A percentile compares a stretch with the other conserved stretches of the same genome.
Conservation (phyloP, 1,284 basidiomycete genomes). For the Wolfiporia cocos region DNA sequence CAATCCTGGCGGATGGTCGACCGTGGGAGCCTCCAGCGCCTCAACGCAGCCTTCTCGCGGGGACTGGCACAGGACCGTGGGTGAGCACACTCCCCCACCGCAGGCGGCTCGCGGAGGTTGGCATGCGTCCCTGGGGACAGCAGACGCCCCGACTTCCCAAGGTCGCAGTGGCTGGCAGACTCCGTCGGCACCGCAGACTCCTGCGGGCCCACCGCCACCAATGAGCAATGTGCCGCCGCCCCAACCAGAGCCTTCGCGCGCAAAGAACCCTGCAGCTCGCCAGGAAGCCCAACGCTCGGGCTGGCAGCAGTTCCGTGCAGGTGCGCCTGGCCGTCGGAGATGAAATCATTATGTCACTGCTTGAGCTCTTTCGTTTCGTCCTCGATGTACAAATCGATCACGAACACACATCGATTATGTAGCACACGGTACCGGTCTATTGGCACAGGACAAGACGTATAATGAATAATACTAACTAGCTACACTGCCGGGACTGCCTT, state of each 20-base stretch:
- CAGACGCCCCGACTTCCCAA: no score
- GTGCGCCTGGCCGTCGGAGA: constrained; percentile 20
- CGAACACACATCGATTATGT: background rate
- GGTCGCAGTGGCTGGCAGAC: no score
- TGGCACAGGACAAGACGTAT: constrained; percentile 12
- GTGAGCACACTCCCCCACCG: no score
- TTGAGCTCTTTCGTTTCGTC: no score
- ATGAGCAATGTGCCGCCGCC: background rate
- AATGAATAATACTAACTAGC: constrained; percentile 28
- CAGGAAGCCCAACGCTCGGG: constrained; percentile 29
- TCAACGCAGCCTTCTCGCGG: background rate
- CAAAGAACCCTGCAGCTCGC: constrained; percentile 7
- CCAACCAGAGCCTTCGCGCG: background rate
- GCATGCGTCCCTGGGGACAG: no score
- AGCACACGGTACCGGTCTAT: constrained; percentile 4
- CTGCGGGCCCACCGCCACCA: background rate
- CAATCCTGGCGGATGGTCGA: no score
- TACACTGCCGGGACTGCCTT: constrained; percentile 27
- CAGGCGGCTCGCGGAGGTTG: no score
- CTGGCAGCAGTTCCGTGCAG: constrained; percentile 49
- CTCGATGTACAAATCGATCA: background rate
- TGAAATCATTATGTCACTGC: no score
- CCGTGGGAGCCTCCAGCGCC: background rate
- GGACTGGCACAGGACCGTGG: constrained; percentile 2
- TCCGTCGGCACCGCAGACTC: background rate